Percentiles rank a stretch among this genome's conserved stretches.
phyloP scores from a whole-genome alignment of 495 filamentous ascomycete species.

The Neurospora sp. region DNA sequence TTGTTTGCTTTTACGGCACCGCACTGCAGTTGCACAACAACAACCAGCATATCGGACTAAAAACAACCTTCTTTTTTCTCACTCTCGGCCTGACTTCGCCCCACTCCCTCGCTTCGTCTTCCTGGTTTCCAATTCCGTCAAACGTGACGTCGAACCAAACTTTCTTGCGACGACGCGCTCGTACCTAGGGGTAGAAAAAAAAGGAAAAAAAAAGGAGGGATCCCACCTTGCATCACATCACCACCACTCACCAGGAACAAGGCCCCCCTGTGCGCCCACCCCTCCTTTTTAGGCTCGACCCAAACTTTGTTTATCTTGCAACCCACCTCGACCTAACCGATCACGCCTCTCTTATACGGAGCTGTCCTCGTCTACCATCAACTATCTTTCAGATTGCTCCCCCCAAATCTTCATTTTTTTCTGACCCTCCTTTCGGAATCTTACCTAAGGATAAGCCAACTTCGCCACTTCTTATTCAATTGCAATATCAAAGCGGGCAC shows the following conservation, averaged over 20 bases:
- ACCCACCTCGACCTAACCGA: not conserved
- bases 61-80: not conserved
- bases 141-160: not conserved
- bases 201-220: not conserved
- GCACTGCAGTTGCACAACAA: not conserved
- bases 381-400: not conserved
- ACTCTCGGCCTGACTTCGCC: not conserved
- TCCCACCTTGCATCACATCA: not conserved
- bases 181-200: not conserved
- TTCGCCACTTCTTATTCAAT: not conserved
- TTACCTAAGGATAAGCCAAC: not conserved
- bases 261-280: not conserved
- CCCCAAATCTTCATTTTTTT: not conserved
- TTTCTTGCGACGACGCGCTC: not conserved
- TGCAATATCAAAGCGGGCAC: not conserved
- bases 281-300: not conserved
- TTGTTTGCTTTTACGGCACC: not conserved
- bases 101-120: not conserved
- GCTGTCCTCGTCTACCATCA: not conserved
- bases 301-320: not conserved
- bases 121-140: not conserved
- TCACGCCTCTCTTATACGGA: not conserved
- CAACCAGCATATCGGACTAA: not conserved
- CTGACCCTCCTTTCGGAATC: not conserved
- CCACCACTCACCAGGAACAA: not conserved